Conservation (phyloP, 768 basidiomycete species). For the Phanerochaete sordida region DNA sequence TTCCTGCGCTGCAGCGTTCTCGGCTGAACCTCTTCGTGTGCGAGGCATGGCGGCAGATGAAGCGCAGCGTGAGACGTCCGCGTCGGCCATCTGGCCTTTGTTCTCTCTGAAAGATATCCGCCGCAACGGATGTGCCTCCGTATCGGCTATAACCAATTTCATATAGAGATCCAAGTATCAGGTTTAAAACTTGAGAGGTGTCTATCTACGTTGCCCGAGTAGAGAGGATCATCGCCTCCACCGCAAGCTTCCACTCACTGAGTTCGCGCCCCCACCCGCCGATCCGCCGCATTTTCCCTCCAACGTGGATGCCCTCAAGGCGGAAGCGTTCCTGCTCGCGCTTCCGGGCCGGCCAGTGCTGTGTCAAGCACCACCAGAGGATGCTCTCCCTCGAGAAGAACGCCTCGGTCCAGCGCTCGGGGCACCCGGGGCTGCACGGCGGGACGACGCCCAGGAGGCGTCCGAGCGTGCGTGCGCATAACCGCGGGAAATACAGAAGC, state of each 20-base stretch:
- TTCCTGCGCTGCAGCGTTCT: not conserved
- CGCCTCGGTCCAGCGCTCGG: constrained; percentile 19
- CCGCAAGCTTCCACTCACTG: constrained; percentile 16
- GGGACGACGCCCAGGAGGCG: constrained; percentile 24
- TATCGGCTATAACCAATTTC: no score
- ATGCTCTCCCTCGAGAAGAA: constrained; percentile 30
- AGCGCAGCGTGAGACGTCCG: not conserved
- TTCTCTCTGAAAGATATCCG: no score
- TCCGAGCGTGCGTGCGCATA: constrained; percentile 49
- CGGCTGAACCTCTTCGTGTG: not conserved
- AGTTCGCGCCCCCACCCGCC: constrained; percentile 24
- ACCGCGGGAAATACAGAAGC: constrained; percentile 55
- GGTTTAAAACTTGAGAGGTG: no score
- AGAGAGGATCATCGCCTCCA: constrained; percentile 7
- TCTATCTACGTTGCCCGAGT: not conserved
- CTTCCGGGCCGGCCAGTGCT: constrained; percentile 15
- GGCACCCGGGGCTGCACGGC: constrained; percentile 28
- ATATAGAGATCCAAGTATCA: no score
- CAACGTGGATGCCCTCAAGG: constrained; percentile 21
- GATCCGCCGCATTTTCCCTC: constrained; percentile 17
- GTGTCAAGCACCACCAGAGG: constrained; percentile 26
- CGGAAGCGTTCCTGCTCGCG: constrained; percentile 10
- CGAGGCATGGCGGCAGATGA: not conserved
- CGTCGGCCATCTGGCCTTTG: no score
- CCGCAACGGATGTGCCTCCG: no score